Evolutionary conservation across 75 land plant genomes (phyloP), one percentile per base, ranked within the genome.

Genomic region (Isoetes taiwanensis): DNA sequence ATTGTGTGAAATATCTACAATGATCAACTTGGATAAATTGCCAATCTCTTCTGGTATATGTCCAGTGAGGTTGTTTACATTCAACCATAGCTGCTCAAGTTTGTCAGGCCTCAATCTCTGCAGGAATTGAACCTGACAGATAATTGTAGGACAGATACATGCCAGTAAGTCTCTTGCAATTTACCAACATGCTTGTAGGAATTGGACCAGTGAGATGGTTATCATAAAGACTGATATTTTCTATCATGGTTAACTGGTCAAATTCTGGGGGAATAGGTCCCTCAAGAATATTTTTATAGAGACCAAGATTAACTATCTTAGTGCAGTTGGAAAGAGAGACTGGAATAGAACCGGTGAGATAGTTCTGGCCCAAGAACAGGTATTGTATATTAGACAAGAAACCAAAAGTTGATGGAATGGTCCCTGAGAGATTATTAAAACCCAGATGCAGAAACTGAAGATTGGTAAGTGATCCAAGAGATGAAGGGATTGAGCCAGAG

Each of bases 261-360:
- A 84, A 52, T 50, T 59, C 75, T 25, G 52, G 37, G 12, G 94
- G 94, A 28, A 87, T 84, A 30, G 24, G 35, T 28, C 94, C 90
- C 6, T 54, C 63, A 2, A 82, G 30, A 30, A 16, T 23, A 63
- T 87, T 87, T 32, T 43, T 26, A 12, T 89, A 87, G 57, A 87
- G 58, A 56, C 81, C 90, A 19, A 87, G 48, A 23, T 60, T 61
- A 11, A 46, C 32, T 1, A 87, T 75, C 16, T 73, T 68, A 23
- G 58, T 40, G 34, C 76, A 35, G 17, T 69, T 65, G 27, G 68
- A 58, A 20, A 80, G 41, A 4, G 52, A 28, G 1, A 64, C 12
- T 24, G 93, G 93, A 25, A 86, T 77, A 6, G 10, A 28, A 31
- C 84, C 87, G 50, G 34, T 72, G 41, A 86, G 52, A 25, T 54